Base-by-base conservation (phyloP, 1,284 basidiomycete genomes). In the Puccinia sorghi region DNA sequence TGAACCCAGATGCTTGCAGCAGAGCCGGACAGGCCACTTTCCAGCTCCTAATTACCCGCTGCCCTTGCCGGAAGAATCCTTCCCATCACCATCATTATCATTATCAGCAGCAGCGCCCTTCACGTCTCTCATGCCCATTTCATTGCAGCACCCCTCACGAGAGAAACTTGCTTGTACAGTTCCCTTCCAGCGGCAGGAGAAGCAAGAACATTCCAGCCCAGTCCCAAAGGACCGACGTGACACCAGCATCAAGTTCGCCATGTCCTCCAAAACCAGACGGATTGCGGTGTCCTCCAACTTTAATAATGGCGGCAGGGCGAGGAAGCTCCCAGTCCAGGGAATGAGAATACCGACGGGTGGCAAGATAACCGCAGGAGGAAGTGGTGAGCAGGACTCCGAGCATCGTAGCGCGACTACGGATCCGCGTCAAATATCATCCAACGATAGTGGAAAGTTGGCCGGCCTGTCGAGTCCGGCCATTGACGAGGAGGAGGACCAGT, bases 231-330 rank as follows among this genome's bases (percentile, higher is more conserved):
- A 46, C 3, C 37, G 39, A 43, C 61, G 39, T 46, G 61, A 64
- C 12, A 64, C 22, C 8, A 64, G 11, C n/a, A 12, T 3, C 3
- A 64, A 46, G 17, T 46, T 64, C 12, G 17, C 61, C 41, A 64
- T 64, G 41, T 64, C 61, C 15, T 41, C 61, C 7, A 64, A 64
- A 46, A 64, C 46, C 22, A 64, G 46, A 46, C 43, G 61, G 25
- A 43, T 64, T 3, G 61, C 43, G 41, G 61, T 64, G 2, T 41
- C 59, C 41, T 46, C 61, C n/a, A 64, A 64, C 46, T n/a, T 64
- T n/a, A 1, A 32, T 32, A 32, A 32, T 32, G n/a, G 37, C 25
- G 41, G 61, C 37, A 46, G 41, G 22, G n/a, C n/a, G 11, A n/a
- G 6, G 41, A 20, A 64, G n/a, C 61, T 64, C 61, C 61, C 22